Evolutionary conservation across 2,329 filamentous ascomycete genomes (phyloP).

Genomic region (Sordariomycetes sp.): DNA sequence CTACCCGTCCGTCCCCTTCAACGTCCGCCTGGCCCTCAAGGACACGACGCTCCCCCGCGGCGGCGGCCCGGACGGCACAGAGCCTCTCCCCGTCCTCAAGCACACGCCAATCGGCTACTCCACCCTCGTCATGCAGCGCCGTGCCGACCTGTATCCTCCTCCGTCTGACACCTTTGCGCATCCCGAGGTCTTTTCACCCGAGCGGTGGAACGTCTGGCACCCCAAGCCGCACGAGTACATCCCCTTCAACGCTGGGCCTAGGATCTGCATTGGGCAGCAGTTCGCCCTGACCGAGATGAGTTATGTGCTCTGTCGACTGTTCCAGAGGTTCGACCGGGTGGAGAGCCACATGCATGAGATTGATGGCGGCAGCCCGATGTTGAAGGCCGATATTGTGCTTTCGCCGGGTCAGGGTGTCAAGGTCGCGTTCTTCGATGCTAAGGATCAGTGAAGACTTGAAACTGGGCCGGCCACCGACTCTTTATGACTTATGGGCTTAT

Average conservation of each 20-base stretch:
- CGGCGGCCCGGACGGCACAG: slow-evolving; percentile 52
- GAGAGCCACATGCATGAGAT: slow-evolving; percentile 46
- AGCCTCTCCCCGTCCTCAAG: slow-evolving; percentile 57
- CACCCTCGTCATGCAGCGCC: slow-evolving; percentile 64
- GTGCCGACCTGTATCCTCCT: slow-evolving; percentile 50
- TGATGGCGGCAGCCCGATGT: slow-evolving; percentile 41
- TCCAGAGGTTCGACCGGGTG: slow-evolving; percentile 61
- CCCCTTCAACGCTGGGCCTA: slow-evolving; percentile 65
- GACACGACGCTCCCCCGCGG: slow-evolving; percentile 70
- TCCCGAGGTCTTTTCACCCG: slow-evolving; percentile 49
- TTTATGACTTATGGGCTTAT: too few species aligned
- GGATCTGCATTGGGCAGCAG: slow-evolving; percentile 72
- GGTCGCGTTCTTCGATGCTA: slow-evolving; percentile 33
- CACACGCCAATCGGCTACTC: slow-evolving; percentile 59
- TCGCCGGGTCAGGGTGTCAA: slow-evolving; percentile 49
- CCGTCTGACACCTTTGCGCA: slow-evolving; percentile 33
- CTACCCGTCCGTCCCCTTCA: slow-evolving; percentile 73
- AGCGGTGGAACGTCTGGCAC: slow-evolving; percentile 56
- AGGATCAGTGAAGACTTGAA: too few species aligned
- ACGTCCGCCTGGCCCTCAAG: slow-evolving; percentile 60
- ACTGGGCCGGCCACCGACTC: too few species aligned
- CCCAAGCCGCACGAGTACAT: slow-evolving; percentile 63
- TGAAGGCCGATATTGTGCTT: slow-evolving; percentile 53
- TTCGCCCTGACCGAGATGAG: slow-evolving; percentile 71
- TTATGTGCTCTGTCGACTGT: slow-evolving; percentile 62